A percentile compares a stretch with the other conserved stretches of the same genome.
Conservation (phyloP, 208 protist species). For the Endotrypanum monterogeii region DNA sequence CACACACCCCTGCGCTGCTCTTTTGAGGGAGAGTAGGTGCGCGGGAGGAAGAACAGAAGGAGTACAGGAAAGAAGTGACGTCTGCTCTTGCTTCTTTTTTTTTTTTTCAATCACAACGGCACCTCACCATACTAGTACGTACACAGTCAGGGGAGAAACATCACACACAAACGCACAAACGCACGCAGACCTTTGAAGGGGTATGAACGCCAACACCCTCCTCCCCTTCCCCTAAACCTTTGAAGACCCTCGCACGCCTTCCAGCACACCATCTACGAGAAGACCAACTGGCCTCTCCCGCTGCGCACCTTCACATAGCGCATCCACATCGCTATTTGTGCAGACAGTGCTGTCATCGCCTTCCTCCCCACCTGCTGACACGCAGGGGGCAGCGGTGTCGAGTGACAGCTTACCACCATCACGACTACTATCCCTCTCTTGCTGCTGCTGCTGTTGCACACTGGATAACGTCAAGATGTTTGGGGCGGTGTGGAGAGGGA, state of each 20-base stretch:
- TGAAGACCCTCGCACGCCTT: background rate
- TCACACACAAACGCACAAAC: background rate
- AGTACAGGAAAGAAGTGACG: too few species aligned
- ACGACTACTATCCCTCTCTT: background rate
- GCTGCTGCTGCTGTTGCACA: slow-evolving; percentile 30
- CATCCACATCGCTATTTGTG: background rate
- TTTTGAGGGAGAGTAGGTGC: too few species aligned
- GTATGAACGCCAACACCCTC: background rate
- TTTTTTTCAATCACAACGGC: too few species aligned
- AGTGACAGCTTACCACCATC: background rate
- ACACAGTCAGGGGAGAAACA: background rate
- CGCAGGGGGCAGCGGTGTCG: slow-evolving; percentile 12
- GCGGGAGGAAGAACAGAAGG: too few species aligned
- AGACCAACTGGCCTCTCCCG: background rate
- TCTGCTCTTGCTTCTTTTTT: too few species aligned
- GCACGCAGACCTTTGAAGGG: background rate
- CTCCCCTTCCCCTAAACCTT: too few species aligned
- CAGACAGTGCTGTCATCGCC: slow-evolving; percentile 4
- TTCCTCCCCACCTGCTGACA: slow-evolving; percentile 26
- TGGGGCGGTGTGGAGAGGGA: slow-evolving; percentile 37
- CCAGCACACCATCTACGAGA: background rate
- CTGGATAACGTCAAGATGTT: slow-evolving; percentile 32
- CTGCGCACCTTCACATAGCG: background rate
- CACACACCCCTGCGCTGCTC: too few species aligned
- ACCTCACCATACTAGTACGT: too few species aligned